Evolutionary conservation across 345 rosid genomes (phyloP).

Genomic region (Rhodamnia argentea): DNA sequence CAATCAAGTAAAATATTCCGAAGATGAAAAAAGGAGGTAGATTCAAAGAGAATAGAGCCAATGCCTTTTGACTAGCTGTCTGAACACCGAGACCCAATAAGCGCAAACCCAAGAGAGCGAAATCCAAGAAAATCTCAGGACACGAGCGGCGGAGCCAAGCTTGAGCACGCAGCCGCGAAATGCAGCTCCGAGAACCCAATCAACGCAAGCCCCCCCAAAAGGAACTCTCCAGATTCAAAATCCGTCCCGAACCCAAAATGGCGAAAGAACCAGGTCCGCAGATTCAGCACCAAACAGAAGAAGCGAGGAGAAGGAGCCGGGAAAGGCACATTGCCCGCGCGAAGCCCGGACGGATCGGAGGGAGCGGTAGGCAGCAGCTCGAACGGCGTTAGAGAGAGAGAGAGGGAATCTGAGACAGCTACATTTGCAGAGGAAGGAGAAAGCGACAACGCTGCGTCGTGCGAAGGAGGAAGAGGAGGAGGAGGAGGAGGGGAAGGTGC

Average conservation of each 20-base stretch:
- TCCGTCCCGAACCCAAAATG: background rate
- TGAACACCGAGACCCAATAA: background rate
- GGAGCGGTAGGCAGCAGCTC: background rate
- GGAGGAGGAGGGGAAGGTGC: background rate
- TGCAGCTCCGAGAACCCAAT: background rate
- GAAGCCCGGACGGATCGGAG: slow-evolving; percentile 4
- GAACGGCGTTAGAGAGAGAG: background rate
- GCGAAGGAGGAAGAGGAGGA: background rate
- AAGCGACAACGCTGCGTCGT: background rate
- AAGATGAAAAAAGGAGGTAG: background rate
- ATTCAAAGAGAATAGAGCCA: background rate
- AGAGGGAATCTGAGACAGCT: background rate
- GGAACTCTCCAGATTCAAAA: background rate
- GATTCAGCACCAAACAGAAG: background rate
- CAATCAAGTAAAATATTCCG: background rate
- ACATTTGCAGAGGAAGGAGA: slow-evolving; percentile 3
- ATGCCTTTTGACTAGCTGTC: background rate
- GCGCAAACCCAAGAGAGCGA: background rate
- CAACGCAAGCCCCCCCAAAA: background rate
- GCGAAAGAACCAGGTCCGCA: background rate
- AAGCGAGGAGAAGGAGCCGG: background rate
- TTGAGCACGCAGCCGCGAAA: background rate
- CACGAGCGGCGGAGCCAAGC: background rate
- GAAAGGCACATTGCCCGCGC: background rate
- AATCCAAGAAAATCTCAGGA: background rate